Conservation (phyloP, 768 basidiomycete species). For the Suillus decipiens region DNA sequence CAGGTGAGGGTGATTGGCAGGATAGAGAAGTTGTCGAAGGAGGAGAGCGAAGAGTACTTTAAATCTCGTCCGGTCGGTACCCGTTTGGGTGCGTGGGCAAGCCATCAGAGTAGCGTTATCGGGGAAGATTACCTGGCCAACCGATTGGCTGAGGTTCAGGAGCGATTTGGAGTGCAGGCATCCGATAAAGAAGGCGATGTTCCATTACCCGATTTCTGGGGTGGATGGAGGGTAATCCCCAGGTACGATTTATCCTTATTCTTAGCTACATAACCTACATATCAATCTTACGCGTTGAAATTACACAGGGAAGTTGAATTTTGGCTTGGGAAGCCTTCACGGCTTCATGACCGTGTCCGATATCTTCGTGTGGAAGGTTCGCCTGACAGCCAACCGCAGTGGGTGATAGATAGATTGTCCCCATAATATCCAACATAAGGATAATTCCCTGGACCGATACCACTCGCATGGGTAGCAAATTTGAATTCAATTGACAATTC, state of each 20-base stretch:
- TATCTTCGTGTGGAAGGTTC: constrained; percentile 60
- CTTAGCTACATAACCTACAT: not conserved
- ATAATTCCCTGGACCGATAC: not conserved
- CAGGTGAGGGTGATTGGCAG: constrained; percentile 83
- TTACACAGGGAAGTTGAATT: constrained; percentile 86
- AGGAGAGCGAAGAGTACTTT: constrained; percentile 86
- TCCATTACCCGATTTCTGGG: constrained; percentile 91
- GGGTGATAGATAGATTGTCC: constrained; percentile 80
- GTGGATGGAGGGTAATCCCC: constrained; percentile 94
- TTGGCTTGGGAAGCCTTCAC: constrained; percentile 95
- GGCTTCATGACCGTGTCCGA: constrained; percentile 87
- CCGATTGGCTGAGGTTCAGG: constrained; percentile 58
- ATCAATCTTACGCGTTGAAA: constrained; percentile 13
- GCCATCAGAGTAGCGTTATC: constrained; percentile 81
- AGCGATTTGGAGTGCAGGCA: constrained; percentile 54
- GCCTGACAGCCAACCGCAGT: constrained; percentile 52
- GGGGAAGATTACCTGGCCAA: constrained; percentile 67
- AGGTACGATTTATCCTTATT: constrained; percentile 45
- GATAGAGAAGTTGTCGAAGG: constrained; percentile 72
- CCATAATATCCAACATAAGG: constrained; percentile 46
- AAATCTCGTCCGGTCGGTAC: constrained; percentile 79
- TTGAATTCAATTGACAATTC: not conserved
- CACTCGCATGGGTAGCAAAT: not conserved
- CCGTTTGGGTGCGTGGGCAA: constrained; percentile 91
- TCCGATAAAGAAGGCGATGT: constrained; percentile 47